Conservation (phyloP, 345 rosid genomes). For the Citropsis articulata region DNA sequence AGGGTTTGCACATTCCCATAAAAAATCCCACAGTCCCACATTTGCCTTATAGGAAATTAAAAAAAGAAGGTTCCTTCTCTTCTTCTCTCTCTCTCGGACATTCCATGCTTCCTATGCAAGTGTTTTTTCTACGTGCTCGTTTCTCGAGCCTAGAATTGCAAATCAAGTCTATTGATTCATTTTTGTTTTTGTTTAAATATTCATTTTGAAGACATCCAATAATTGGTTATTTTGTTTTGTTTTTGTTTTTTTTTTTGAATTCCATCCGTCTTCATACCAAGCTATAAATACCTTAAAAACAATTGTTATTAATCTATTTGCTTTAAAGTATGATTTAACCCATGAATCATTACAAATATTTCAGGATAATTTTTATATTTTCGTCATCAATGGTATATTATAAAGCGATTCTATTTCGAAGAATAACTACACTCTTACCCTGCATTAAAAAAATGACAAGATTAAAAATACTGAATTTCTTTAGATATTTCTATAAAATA, state of each 20-base stretch:
- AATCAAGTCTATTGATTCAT: too few species aligned
- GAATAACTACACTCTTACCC: too few species aligned
- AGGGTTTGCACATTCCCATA: slow-evolving; percentile 7
- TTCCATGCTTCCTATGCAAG: too few species aligned
- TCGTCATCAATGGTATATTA: too few species aligned
- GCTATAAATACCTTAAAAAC: not conserved
- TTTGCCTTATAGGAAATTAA: not conserved
- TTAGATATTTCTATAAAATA: too few species aligned
- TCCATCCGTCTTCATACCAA: not conserved
- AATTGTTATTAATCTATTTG: not conserved
- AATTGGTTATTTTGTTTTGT: not conserved
- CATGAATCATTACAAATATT: not conserved
- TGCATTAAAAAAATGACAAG: not conserved
- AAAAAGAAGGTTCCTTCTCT: not conserved
- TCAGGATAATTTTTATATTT: not conserved
- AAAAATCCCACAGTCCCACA: not conserved
- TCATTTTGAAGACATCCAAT: not conserved
- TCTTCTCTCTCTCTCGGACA: too few species aligned
- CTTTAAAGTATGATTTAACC: not conserved
- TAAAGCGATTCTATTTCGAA: too few species aligned
- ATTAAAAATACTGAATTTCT: too few species aligned
- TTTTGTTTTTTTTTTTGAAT: too few species aligned
- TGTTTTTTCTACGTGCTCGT: too few species aligned
- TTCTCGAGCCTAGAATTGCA: too few species aligned
- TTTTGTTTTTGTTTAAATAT: too few species aligned